A percentile compares a stretch with the other conserved stretches of the same genome.
These are phyloP conservation scores for Xylaria polymorpha DNA, from an alignment of 2,329 filamentous ascomycete genomes.

Conservation along the genomic window DNA sequence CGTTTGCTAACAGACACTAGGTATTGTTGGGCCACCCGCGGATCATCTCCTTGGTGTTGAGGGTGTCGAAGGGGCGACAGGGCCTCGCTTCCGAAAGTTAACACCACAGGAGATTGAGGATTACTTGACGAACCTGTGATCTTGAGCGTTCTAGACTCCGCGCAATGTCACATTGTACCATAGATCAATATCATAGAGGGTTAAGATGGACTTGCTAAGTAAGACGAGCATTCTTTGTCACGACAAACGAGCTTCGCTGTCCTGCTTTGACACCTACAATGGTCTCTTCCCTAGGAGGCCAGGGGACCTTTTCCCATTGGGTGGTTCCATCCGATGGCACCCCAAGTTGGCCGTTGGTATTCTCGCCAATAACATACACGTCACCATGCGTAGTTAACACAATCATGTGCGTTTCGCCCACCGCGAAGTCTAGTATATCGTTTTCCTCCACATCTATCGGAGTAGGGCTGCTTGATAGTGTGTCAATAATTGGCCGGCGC, in stretches of 20 bases:
- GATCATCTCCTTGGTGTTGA: constrained; percentile 92
- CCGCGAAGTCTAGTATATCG: constrained; percentile 67
- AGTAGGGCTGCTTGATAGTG: constrained; percentile 52
- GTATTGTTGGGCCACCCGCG: constrained; percentile 94
- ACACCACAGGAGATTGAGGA: constrained; percentile 99
- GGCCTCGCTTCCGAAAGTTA: constrained; percentile 92
- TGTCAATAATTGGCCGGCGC: constrained; percentile 49
- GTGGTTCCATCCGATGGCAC: constrained; percentile 47
- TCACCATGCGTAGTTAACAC: constrained; percentile 61
- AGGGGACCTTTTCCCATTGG: constrained; percentile 54
- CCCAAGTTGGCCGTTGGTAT: constrained; percentile 70
- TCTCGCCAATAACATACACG: constrained; percentile 67
- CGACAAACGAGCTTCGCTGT: constrained; percentile 61
- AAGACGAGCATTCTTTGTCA: constrained; percentile 49
- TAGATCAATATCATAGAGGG: constrained; percentile 58
- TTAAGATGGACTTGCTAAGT: constrained; percentile 50
- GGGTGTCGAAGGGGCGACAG: constrained; percentile 84
- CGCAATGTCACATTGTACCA: constrained; percentile 57
- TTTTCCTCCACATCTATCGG: constrained; percentile 60
- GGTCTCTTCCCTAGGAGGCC: constrained; percentile 47
- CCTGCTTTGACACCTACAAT: constrained; percentile 61
- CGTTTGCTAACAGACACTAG: constrained; percentile 58
- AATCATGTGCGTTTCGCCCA: constrained; percentile 70
- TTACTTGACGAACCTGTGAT: constrained; percentile 97
- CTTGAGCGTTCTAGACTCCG: constrained; percentile 42